Evolutionary conservation across 2,329 filamentous ascomycete genomes (phyloP).

Genomic region (Sarocladium strictum): DNA sequence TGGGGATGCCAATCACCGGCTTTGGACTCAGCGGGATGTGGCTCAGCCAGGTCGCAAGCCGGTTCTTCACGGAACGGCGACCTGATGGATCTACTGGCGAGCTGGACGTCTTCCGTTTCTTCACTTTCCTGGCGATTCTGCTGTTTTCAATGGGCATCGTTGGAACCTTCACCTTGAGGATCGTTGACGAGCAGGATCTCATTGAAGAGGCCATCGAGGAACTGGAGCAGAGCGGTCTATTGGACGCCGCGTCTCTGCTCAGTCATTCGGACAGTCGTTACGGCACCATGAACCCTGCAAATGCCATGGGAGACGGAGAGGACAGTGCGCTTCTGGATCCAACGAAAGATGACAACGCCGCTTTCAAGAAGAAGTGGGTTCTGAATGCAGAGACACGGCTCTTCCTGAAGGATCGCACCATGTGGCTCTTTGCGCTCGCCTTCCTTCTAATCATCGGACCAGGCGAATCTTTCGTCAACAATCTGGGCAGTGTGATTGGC

Average conservation of each 20-base stretch:
- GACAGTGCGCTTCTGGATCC: constrained; percentile 34
- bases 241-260: constrained; percentile 72
- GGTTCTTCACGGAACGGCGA: constrained; percentile 64
- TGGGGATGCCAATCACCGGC: constrained; percentile 84
- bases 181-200: constrained; percentile 79
- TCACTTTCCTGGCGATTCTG: constrained; percentile 74
- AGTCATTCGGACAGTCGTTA: constrained; percentile 51
- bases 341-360: constrained; percentile 39
- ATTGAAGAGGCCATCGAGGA: constrained; percentile 89
- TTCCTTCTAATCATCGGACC: constrained; percentile 93
- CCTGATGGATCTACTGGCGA: constrained; percentile 58
- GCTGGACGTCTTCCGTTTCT: constrained; percentile 76
- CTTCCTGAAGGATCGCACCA: constrained; percentile 82
- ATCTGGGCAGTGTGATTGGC: constrained; percentile 87
- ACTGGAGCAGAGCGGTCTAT: constrained; percentile 78
- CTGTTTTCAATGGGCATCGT: constrained; percentile 65
- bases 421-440: constrained; percentile 89
- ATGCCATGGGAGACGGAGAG: constrained; percentile 36
- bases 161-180: constrained; percentile 66
- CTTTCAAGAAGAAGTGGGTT: constrained; percentile 79
- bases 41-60: constrained; percentile 82
- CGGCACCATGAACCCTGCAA: constrained; percentile 47
- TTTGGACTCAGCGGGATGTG: constrained; percentile 95
- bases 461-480: constrained; percentile 98
- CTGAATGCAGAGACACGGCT: constrained; percentile 84